Base-by-base conservation (phyloP, 306 rosid species). In the Rosa multiflora region DNA sequence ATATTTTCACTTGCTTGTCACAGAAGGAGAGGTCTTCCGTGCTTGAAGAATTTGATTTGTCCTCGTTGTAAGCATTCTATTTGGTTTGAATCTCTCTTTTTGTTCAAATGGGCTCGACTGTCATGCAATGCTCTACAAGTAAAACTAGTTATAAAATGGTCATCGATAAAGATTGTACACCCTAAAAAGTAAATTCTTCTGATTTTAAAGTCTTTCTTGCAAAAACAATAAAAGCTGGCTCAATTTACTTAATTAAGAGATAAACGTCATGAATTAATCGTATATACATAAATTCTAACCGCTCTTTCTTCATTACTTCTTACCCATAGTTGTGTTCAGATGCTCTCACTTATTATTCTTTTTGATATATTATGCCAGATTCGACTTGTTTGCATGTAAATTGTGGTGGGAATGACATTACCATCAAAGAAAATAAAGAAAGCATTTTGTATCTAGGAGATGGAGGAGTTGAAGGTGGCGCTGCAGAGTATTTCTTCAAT, bases 341-440 rank as follows among this genome's bases (percentile, higher is more conserved):
- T 51, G 75, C 52, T 76, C 55, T n/a, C 58, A 17, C 55, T 68
- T 26, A 13, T 46, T 35, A 4, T 74, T 53, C 6, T 56, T 74
- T 14, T 82, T 26, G 1, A n/a, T 5, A 13, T 11, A 29, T 62
- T 32, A 12, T 85, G 79, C 69, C 90, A 94, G 99, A 89, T 89
- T 89, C 92, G 32, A 90, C 64, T 84, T 94, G 97, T 85, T 80
- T 86, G 79, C 85, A 80, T 78, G 82, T 89, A 59, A 89, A 88
- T 82, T 82, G 88, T 66, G 97, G 97, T 48, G 93, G 90, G 59
- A 75, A 79, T 42, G 82, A 83, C 29, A 44, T 81, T 6, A 61
- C 81, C 2, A 10, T 83, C 1, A 10, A 83, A 73, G 83, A 76
- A 76, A 64, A 79, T 18, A 53, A 53, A 48, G 70, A 51, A 71